These are phyloP conservation scores for Piper longum DNA, from an alignment of 164 flowering plant genomes.

Conservation along the genomic window DNA sequence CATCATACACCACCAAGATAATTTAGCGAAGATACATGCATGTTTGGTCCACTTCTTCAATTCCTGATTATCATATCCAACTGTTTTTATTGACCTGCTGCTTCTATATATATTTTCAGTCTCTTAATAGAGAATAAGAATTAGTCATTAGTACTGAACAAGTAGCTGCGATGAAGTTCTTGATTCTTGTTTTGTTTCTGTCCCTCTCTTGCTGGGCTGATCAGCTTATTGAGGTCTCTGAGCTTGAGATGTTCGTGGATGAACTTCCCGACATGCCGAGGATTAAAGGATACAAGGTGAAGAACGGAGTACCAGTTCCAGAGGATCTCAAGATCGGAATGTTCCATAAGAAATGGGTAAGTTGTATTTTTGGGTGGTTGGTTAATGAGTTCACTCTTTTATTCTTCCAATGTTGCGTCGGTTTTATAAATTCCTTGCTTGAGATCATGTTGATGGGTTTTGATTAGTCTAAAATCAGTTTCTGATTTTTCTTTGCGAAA, in stretches of 20 bases:
- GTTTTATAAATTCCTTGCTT: no score
- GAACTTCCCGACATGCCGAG: constrained; percentile 67
- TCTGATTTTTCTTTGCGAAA: no score
- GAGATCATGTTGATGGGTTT: no score
- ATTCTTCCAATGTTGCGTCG: no score
- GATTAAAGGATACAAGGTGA: constrained; percentile 26
- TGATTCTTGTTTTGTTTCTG: not conserved
- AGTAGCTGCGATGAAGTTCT: not conserved
- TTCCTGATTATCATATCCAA: no score
- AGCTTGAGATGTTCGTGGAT: constrained; percentile 66
- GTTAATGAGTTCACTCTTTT: no score
- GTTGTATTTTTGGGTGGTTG: not conserved
- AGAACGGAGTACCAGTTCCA: constrained; percentile 33
- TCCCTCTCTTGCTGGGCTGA: constrained; percentile 2
- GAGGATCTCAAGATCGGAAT: constrained; percentile 53
- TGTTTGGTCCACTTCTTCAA: no score
- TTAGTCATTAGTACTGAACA: not conserved
- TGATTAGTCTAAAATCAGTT: no score
- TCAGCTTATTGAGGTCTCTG: constrained; percentile 18
- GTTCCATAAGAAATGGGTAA: constrained; percentile 64
- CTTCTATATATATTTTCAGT: no score
- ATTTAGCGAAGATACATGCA: no score
- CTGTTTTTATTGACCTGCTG: not conserved
- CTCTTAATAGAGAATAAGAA: no score
- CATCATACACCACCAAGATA: no score